phyloP scores from a whole-genome alignment of 371 early-diverging fungal genomes.

The Entomophthora muscae region DNA sequence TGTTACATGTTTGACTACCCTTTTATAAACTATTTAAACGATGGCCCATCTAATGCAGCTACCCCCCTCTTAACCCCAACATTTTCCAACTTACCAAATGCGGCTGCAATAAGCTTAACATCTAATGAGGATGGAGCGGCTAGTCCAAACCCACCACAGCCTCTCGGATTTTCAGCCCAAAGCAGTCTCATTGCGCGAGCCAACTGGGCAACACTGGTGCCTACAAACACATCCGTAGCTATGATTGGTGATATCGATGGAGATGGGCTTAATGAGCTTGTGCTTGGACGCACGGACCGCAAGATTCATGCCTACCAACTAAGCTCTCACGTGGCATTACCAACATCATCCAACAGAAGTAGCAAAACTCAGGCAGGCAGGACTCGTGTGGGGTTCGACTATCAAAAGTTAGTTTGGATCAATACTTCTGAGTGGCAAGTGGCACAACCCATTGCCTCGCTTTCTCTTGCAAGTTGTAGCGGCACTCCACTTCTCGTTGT shows the following conservation, averaged over 20 bases:
- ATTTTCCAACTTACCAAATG: neutral
- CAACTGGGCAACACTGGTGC: neutral
- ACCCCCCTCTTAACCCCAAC: neutral
- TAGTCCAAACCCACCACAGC: neutral
- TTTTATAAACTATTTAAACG: conserved; percentile 12
- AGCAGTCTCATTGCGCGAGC: conserved; percentile 1
- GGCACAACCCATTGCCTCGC: neutral
- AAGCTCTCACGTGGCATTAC: neutral
- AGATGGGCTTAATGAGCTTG: conserved; percentile 52
- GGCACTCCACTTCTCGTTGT: neutral
- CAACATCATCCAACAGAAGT: neutral
- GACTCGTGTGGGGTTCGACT: neutral
- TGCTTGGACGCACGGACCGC: conserved; percentile 63
- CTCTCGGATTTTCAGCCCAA: neutral
- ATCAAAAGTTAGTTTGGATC: conserved; percentile 1
- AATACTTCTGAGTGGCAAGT: neutral
- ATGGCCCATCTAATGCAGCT: neutral
- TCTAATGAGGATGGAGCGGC: neutral
- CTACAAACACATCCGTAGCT: neutral
- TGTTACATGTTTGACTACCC: conserved; percentile 43
- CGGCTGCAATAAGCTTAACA: neutral
- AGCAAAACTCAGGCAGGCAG: neutral
- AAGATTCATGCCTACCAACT: conserved; percentile 52
- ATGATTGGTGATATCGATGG: conserved; percentile 23
- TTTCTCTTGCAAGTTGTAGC: neutral